These are phyloP conservation scores for Yarrowia porcina DNA, from an alignment of 805 yeast species.

Conservation along the genomic window DNA sequence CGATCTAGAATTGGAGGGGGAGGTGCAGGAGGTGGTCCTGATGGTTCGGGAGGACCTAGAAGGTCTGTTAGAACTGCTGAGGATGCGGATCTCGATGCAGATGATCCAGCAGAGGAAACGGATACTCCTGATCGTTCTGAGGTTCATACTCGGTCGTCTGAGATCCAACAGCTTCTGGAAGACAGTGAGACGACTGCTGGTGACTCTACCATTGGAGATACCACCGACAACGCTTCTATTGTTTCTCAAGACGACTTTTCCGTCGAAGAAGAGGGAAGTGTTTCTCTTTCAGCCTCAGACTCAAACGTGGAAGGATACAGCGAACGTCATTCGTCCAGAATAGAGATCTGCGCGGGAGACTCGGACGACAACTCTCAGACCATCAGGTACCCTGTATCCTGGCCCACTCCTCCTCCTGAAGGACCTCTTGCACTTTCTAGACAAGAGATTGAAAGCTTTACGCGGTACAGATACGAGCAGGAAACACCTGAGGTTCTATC, in stretches of 20 bases:
- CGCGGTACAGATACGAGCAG: background rate
- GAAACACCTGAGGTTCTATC: background rate
- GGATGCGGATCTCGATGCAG: background rate
- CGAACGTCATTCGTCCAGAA: background rate
- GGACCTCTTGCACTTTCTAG: background rate
- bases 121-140: background rate
- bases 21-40: background rate
- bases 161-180: constrained; percentile 12
- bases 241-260: background rate
- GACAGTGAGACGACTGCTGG: background rate
- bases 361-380: constrained; percentile 20
- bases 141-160: background rate
- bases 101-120: background rate
- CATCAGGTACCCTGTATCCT: background rate
- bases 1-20: background rate
- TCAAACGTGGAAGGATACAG: constrained; percentile 17
- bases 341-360: background rate
- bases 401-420: constrained; percentile 33
- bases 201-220: background rate
- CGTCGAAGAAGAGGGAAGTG: background rate
- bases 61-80: background rate
- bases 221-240: background rate
- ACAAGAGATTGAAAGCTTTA: background rate
- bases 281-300: constrained; percentile 7
- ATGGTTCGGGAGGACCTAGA: background rate